Conservation (phyloP, 495 filamentous ascomycete genomes). For the Daldinia decipiens region DNA sequence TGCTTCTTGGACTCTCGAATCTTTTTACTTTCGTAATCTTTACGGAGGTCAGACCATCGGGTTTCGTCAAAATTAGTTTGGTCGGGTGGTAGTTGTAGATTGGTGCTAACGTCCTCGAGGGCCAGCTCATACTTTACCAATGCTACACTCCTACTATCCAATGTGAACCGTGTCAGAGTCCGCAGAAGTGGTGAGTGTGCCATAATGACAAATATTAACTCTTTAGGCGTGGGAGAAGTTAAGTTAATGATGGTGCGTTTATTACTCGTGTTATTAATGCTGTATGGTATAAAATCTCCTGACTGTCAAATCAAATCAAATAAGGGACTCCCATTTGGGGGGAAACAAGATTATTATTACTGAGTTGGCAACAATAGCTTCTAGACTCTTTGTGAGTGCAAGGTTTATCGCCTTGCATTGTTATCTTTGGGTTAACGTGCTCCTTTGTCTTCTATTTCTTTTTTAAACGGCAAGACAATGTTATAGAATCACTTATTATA, state of each 20-base stretch:
- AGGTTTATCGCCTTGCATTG: background rate
- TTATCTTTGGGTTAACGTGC: background rate
- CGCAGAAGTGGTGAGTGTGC: slow-evolving; percentile 38
- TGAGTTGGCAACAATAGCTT: background rate
- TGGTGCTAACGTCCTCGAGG: slow-evolving; percentile 26
- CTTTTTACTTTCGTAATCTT: slow-evolving; percentile 28
- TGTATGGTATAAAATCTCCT: background rate
- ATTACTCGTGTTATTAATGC: background rate
- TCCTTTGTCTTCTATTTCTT: background rate
- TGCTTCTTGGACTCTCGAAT: slow-evolving; percentile 1
- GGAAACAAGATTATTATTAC: background rate
- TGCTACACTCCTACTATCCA: slow-evolving; percentile 30
- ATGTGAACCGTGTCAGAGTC: slow-evolving; percentile 22
- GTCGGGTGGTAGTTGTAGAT: slow-evolving; percentile 17
- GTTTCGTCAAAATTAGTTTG: slow-evolving; percentile 22
- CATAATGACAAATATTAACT: slow-evolving; percentile 12
- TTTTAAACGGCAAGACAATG: background rate
- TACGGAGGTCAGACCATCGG: slow-evolving; percentile 33
- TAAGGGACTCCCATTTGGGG: background rate
- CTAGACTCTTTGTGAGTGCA: background rate
- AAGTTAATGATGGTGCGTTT: background rate
- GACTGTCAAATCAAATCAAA: background rate
- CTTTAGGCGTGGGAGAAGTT: background rate
- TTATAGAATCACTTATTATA: background rate
- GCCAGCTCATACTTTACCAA: slow-evolving; percentile 38